These are phyloP conservation scores for Prillingera fragicola DNA, from an alignment of 1,284 basidiomycete species.

Conservation along the genomic window DNA sequence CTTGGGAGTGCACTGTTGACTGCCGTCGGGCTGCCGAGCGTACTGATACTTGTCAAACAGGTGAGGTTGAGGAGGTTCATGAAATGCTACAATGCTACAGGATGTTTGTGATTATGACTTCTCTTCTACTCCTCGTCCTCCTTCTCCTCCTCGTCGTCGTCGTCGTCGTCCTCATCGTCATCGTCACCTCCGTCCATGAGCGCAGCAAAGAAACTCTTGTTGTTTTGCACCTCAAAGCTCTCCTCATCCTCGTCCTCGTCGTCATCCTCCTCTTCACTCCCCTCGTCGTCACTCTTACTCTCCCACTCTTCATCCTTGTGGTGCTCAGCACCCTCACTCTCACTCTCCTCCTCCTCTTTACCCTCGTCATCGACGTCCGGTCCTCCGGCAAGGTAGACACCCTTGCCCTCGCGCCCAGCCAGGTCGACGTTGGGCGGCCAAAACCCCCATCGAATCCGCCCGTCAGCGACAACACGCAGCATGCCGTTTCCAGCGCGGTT, in stretches of 20 bases:
- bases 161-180: conserved; percentile 44
- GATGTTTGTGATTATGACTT: no score
- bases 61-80: no score
- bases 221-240: conserved; percentile 8
- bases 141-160: conserved; percentile 44
- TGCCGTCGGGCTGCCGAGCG: no score
- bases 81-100: no score
- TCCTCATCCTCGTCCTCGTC: conserved; percentile 18
- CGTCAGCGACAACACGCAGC: conserved; percentile 70
- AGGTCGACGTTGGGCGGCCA: conserved; percentile 62
- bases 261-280: conserved; percentile 22
- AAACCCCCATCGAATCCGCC: conserved; percentile 74
- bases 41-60: no score
- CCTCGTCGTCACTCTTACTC: conserved; percentile 11
- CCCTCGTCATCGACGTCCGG: conserved; percentile 8
- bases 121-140: conserved; percentile 22
- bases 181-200: conserved; percentile 40
- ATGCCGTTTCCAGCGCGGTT: conserved; percentile 83
- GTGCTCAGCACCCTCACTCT: conserved; percentile 26
- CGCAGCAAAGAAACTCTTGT: conserved; percentile 42
- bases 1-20: no score
- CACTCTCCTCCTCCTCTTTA: conserved; percentile 15
- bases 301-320: conserved; percentile 18
- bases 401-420: conserved; percentile 50
- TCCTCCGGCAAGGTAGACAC: conserved; percentile 21